These are phyloP conservation scores for Sugiyamaella chiloensis DNA, from an alignment of 805 yeast genomes.

Conservation along the genomic window DNA sequence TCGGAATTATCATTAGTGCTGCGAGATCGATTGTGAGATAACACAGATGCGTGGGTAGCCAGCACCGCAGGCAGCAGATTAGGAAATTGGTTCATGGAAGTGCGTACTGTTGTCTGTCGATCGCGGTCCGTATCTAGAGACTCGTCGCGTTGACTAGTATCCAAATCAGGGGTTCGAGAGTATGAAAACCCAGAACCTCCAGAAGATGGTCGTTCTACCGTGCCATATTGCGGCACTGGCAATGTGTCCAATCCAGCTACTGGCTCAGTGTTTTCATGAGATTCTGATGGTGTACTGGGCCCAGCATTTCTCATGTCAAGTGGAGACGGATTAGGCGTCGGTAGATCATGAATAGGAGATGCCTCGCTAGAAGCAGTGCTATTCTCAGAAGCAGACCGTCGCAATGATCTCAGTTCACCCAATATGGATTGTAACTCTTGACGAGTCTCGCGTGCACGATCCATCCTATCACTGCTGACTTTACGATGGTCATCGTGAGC, in stretches of 20 bases:
- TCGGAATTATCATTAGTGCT: background rate
- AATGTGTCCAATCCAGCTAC: no score
- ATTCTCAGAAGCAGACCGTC: slow-evolving; percentile 17
- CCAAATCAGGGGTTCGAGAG: background rate
- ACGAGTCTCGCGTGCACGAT: slow-evolving; percentile 19
- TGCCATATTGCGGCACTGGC: no score
- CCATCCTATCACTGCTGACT: slow-evolving; percentile 7
- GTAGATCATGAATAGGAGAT: background rate
- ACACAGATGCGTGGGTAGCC: background rate
- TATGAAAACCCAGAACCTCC: slow-evolving; percentile 1
- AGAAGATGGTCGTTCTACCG: no score
- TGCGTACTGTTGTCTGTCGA: background rate
- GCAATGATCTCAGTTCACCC: slow-evolving; percentile 17
- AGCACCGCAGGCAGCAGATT: slow-evolving; percentile 2
- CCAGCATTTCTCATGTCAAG: no score
- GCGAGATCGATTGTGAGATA: background rate
- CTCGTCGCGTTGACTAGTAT: background rate
- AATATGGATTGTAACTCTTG: slow-evolving; percentile 20
- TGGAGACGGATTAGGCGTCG: slow-evolving; percentile 6
- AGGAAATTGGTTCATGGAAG: background rate
- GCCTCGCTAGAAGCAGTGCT: background rate
- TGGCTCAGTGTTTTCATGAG: no score
- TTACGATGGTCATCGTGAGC: slow-evolving; percentile 2
- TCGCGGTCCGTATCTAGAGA: background rate
- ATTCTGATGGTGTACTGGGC: no score